phyloP scores from a whole-genome alignment of 805 yeast genomes.

The Candida ulmi region DNA sequence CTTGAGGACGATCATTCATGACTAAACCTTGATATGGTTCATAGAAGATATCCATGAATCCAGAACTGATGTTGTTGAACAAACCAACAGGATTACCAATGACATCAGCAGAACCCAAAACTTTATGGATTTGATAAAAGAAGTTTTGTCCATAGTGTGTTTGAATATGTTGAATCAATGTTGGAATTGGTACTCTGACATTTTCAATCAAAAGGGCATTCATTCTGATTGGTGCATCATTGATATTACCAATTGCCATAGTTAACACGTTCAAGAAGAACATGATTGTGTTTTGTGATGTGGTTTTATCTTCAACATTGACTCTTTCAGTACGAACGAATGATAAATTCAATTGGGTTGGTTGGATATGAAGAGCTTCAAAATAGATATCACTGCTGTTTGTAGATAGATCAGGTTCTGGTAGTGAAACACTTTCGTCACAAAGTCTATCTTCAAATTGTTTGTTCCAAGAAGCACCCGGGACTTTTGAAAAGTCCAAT shows the following conservation, averaged over 20 bases:
- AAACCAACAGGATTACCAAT: slow-evolving; percentile 97
- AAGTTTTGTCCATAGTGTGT: slow-evolving; percentile 92
- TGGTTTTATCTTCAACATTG: slow-evolving; percentile 56
- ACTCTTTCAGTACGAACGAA: slow-evolving; percentile 85
- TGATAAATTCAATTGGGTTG: slow-evolving; percentile 80
- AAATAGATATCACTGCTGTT: slow-evolving; percentile 77
- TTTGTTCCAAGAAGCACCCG: slow-evolving; percentile 74
- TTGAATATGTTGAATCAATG: slow-evolving; percentile 60
- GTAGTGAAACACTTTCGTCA: slow-evolving; percentile 58
- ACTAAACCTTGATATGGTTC: slow-evolving; percentile 96
- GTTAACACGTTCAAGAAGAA: slow-evolving; percentile 81
- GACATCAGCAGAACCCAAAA: slow-evolving; percentile 93
- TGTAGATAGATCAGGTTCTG: slow-evolving; percentile 56
- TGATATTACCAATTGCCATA: slow-evolving; percentile 95
- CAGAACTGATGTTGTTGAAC: slow-evolving; percentile 88
- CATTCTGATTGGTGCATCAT: slow-evolving; percentile 90
- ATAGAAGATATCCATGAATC: slow-evolving; percentile 92
- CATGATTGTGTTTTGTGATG: slow-evolving; percentile 61
- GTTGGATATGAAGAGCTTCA: slow-evolving; percentile 89
- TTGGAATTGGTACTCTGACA: slow-evolving; percentile 77
- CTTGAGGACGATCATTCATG: slow-evolving; percentile 93
- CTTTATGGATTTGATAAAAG: slow-evolving; percentile 85
- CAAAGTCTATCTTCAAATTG: slow-evolving; percentile 45
- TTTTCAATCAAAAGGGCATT: slow-evolving; percentile 87
- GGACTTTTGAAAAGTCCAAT: slow-evolving; percentile 72